Percentiles rank a stretch among this genome's conserved stretches.
Evolutionary conservation across 1,284 basidiomycete genomes (phyloP).

Genomic region (Cutaneotrichosporon sp.): DNA sequence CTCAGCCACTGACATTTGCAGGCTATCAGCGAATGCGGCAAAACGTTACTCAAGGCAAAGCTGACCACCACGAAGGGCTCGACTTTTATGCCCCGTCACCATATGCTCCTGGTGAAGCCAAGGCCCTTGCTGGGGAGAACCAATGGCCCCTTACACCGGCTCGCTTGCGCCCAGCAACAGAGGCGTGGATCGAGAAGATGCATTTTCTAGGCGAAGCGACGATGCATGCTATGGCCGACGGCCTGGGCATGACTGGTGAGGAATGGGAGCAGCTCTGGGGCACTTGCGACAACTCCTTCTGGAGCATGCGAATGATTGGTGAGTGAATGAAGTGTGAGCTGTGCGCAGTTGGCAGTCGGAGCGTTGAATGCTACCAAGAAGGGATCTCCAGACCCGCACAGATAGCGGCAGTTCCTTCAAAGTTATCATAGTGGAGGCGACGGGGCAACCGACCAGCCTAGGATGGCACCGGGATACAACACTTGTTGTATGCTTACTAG

Average conservation of each 20-base stretch:
- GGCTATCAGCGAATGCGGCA: conserved; percentile 57
- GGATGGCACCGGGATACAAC: no score
- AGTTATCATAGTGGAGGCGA: no score
- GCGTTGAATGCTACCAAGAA: no score
- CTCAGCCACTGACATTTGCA: no score
- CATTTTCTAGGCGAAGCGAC: conserved; percentile 53
- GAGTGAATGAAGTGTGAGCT: conserved; percentile 23
- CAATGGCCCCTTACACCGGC: conserved; percentile 61
- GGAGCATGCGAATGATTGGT: conserved; percentile 80
- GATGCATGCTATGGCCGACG: conserved; percentile 63
- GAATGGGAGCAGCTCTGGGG: conserved; percentile 72
- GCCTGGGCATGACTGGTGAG: conserved; percentile 62
- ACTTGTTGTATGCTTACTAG: no score
- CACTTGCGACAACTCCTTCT: conserved; percentile 74
- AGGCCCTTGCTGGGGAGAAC: conserved; percentile 58
- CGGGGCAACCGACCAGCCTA: no score
- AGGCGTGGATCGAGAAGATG: conserved; percentile 75
- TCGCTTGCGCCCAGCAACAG: conserved; percentile 59
- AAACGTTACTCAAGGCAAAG: conserved; percentile 76
- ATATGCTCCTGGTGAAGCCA: conserved; percentile 9
- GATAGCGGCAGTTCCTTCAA: no score
- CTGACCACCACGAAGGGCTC: conserved; percentile 76
- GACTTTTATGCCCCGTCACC: conserved; percentile 66
- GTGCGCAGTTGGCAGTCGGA: no score
- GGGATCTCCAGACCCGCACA: no score